Base-by-base conservation (phyloP, 441 rosid genomes). In the Pelargonium myrrhifolium region DNA sequence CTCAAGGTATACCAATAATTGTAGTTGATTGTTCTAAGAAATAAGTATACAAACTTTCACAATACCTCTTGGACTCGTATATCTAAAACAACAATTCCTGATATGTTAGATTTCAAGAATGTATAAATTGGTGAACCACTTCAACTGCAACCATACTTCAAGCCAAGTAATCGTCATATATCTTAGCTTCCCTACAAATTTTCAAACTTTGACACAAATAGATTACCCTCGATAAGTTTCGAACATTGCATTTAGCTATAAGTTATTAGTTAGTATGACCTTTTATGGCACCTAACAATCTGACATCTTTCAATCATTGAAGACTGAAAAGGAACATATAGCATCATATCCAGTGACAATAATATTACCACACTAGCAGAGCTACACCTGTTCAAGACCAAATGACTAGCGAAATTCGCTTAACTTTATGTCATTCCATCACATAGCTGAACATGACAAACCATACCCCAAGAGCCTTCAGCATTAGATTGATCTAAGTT, bases 91-190 rank as follows among this genome's bases (percentile, higher is more conserved):
- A 20, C 26, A 18, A 56, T 7, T 56, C 61, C 11, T 20, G 61
- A 56, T 56, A 26, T 18, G 21, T 24, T 56, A 56, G 61, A 20
- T 8, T 56, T 56, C 61, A 56, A 56, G 61, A 56, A 20, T 56
- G 24, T 28, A 20, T 55, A 17, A 20, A 56, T 56, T 20, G 61
- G 61, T 56, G 21, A 56, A 18, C 61, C 21, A 20, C 61, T 56
- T 56, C 61, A 56, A 56, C 61, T 56, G 61, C 61, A 56, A 21
- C 61, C 61, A 56, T 56, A 56, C 61, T 56, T 20, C 8, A 11
- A 56, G 61, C 26, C 61, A 56, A 56, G 14, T 56, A 20, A 56
- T 20, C 61, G 1, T 20, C 9, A 56, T 56, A 56, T 15, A 56
- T 18, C 21, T 56, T 15, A 7, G 21, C 61, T 15, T 22, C 9